Evolutionary conservation across 257 asterid species (phyloP).

Genomic region (Salvia hispanica): DNA sequence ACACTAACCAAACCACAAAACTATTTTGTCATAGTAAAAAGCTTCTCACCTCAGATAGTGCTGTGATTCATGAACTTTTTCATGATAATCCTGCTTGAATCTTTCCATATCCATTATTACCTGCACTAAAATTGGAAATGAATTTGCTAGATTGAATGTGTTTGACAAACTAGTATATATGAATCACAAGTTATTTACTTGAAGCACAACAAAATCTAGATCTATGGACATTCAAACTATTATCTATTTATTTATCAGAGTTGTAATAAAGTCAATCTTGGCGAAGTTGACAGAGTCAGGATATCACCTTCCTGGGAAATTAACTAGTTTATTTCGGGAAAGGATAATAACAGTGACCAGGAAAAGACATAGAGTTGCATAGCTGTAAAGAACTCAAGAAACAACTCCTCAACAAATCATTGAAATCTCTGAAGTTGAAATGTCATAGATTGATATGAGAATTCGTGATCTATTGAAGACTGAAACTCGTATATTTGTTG

Average conservation of each 20-base stretch:
- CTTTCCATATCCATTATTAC: conserved; percentile 95
- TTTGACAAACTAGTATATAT: conserved; percentile 13
- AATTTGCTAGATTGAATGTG: conserved; percentile 22
- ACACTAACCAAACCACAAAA: conserved; percentile 7
- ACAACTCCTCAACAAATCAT: conserved; percentile 21
- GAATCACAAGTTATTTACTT: conserved; percentile 8
- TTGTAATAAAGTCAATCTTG: conserved; percentile 19
- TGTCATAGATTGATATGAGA: conserved; percentile 19
- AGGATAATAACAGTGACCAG: conserved; percentile 3
- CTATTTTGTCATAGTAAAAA: conserved; percentile 24
- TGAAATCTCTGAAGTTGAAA: conserved; percentile 4
- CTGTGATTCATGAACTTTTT: conserved; percentile 58
- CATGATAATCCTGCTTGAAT: conserved; percentile 78
- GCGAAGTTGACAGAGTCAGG: conserved; percentile 12
- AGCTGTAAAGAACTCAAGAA: conserved; percentile 7
- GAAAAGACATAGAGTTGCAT: conserved; percentile 14
- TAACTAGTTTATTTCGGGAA: conserved; percentile 13
- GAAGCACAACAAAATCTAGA: conserved; percentile 21
- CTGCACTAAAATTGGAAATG: conserved; percentile 49
- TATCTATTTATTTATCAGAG: conserved; percentile 10
- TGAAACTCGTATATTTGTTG: conserved; percentile 14
- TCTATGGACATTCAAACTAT: conserved; percentile 21
- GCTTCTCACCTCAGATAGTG: conserved; percentile 66
- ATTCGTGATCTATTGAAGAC: conserved; percentile 24
- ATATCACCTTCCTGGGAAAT: conserved; percentile 1